phyloP scores from a whole-genome alignment of 441 rosid genomes.

The Lepidium campestre region DNA sequence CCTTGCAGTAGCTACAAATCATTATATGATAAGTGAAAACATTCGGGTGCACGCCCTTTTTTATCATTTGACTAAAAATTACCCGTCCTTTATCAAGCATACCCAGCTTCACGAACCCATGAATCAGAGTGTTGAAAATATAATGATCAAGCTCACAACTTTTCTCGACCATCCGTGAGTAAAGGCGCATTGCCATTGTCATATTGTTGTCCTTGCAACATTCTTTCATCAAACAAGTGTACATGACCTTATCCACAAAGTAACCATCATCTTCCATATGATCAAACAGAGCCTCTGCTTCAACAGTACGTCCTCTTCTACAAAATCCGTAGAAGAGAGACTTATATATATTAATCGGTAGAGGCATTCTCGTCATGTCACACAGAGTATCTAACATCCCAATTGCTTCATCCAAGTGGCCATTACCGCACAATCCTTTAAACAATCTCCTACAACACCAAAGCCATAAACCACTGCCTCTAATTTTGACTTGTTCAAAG shows the following conservation, averaged over 20 bases:
- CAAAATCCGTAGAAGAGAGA: conserved; percentile 61
- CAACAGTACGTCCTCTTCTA: conserved; percentile 35
- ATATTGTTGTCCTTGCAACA: conserved; percentile 44
- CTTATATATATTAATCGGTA: conserved; percentile 43
- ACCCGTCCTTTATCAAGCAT: conserved; percentile 41
- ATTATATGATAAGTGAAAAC: conserved; percentile 44
- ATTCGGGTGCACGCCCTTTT: conserved; percentile 31
- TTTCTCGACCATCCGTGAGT: conserved; percentile 52
- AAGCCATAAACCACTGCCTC: conserved; percentile 32
- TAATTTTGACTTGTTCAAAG: conserved; percentile 26
- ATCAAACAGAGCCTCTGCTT: conserved; percentile 46
- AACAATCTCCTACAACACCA: conserved; percentile 42
- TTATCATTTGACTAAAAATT: conserved; percentile 37
- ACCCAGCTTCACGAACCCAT: conserved; percentile 48
- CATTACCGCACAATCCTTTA: conserved; percentile 43
- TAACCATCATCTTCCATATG: conserved; percentile 52
- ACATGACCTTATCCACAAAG: conserved; percentile 49
- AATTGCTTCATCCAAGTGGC: conserved; percentile 46
- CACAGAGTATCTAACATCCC: conserved; percentile 39
- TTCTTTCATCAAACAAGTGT: conserved; percentile 45
- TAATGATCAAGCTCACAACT: conserved; percentile 28
- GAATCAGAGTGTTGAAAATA: conserved; percentile 39
- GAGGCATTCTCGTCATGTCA: conserved; percentile 33
- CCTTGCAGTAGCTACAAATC: conserved; percentile 51
- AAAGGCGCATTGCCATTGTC: conserved; percentile 54